Evolutionary conservation across 1,284 basidiomycete genomes (phyloP).

Genomic region (Fomitopsis schrenkii): DNA sequence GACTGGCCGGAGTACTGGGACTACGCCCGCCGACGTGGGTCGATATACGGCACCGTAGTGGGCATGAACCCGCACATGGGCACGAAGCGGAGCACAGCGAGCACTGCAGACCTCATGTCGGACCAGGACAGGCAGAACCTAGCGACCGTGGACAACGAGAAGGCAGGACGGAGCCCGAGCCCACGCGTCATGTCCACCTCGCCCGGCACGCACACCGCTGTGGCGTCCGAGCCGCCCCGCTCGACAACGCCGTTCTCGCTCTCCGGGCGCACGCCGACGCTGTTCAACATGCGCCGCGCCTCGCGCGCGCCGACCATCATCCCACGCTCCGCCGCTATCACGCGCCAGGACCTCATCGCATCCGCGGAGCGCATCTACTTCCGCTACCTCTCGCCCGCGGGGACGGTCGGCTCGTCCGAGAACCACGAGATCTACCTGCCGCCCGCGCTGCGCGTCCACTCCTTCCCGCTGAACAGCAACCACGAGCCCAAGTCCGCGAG

Average conservation of each 20-base stretch:
- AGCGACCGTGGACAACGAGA: slow-evolving; percentile 46
- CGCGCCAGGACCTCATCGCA: slow-evolving; percentile 83
- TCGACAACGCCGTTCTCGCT: slow-evolving; percentile 79
- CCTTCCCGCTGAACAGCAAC: slow-evolving; percentile 67
- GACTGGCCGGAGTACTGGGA: slow-evolving; percentile 98
- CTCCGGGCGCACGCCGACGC: slow-evolving; percentile 64
- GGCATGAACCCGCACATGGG: slow-evolving; percentile 56
- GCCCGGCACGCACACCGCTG: slow-evolving; percentile 32
- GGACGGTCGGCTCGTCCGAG: slow-evolving; percentile 58
- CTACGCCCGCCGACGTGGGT: slow-evolving; percentile 82
- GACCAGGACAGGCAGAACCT: slow-evolving; percentile 65
- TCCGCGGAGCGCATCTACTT: slow-evolving; percentile 95
- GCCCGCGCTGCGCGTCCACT: slow-evolving; percentile 76
- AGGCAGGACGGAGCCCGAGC: slow-evolving; percentile 45
- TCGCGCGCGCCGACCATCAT: slow-evolving; percentile 86
- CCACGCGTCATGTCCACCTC: slow-evolving; percentile 43
- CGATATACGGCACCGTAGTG: slow-evolving; percentile 88
- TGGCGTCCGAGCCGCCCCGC: slow-evolving; percentile 43
- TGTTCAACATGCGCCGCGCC: slow-evolving; percentile 62
- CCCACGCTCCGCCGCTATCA: slow-evolving; percentile 87
- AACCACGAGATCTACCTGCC: slow-evolving; percentile 96
- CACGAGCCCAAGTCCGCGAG: slow-evolving; percentile 68
- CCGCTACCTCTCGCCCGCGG: slow-evolving; percentile 81
- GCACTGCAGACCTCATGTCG: slow-evolving; percentile 60
- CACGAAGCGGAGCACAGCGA: slow-evolving; percentile 72